Conservation (phyloP, 495 filamentous ascomycete genomes). For the Aspergillus sclerotioniger region DNA sequence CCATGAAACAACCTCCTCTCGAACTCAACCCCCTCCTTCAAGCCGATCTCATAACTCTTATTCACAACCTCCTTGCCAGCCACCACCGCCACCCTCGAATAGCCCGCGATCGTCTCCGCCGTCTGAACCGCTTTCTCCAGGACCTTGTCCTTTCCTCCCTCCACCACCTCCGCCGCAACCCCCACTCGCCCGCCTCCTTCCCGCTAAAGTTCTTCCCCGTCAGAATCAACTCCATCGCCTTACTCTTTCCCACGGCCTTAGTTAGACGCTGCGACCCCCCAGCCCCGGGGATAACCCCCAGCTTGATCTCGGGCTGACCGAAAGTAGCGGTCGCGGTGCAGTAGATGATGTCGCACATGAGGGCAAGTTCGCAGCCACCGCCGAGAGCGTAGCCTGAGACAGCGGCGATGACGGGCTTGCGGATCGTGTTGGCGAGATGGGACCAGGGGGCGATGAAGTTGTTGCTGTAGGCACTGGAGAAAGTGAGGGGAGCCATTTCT, state of each 20-base stretch:
- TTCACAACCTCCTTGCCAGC: conserved; percentile 98
- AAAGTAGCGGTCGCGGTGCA: conserved; percentile 80
- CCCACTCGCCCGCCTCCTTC: conserved; percentile 83
- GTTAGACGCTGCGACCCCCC: conserved; percentile 91
- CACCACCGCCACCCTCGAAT: conserved; percentile 74
- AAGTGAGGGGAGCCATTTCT: conserved; percentile 91
- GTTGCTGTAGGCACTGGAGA: conserved; percentile 74
- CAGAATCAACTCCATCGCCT: conserved; percentile 91
- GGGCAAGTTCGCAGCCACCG: conserved; percentile 94
- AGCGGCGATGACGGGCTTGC: conserved; percentile 90
- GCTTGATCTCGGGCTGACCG: conserved; percentile 94
- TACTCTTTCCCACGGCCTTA: conserved; percentile 79
- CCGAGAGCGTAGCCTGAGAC: conserved; percentile 93
- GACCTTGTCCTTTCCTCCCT: conserved; percentile 71
- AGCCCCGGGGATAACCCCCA: conserved; percentile 88
- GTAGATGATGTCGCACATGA: conserved; percentile 96
- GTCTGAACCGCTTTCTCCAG: conserved; percentile 75
- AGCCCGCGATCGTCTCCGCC: conserved; percentile 83
- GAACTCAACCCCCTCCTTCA: conserved; percentile 90
- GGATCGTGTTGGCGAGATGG: conserved; percentile 70
- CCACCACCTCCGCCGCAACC: conserved; percentile 77
- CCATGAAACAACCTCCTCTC: conserved; percentile 90
- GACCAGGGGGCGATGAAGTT: conserved; percentile 97
- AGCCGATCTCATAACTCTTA: conserved; percentile 84
- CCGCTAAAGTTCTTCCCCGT: conserved; percentile 82